Conservation (phyloP, 176 grass and related monocot genomes). For the Hsuehochloa calcarea region DNA sequence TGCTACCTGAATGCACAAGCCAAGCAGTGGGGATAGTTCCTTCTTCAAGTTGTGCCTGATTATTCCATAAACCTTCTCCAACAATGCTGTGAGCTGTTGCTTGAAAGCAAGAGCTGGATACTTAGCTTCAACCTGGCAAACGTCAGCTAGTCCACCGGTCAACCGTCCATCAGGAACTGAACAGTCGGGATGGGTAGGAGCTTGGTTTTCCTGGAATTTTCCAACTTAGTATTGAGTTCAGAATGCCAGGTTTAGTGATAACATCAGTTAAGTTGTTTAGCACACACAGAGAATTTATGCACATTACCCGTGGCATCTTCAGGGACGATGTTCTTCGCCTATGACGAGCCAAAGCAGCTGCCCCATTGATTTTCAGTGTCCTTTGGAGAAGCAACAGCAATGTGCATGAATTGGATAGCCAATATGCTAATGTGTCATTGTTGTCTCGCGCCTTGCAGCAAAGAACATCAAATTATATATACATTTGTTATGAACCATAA, state of each 20-base stretch:
- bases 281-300: not conserved
- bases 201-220: constrained; percentile 39
- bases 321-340: constrained; percentile 47
- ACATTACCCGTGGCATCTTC: constrained; percentile 38
- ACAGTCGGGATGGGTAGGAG: constrained; percentile 31
- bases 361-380: constrained; percentile 51
- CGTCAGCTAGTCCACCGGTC: constrained; percentile 35
- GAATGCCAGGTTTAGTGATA: not conserved
- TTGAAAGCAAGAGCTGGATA: constrained; percentile 74
- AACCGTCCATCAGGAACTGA: constrained; percentile 42
- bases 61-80: constrained; percentile 78
- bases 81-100: constrained; percentile 61
- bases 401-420: constrained; percentile 71
- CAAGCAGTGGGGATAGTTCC: constrained; percentile 60
- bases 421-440: constrained; percentile 57
- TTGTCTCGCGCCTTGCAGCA: constrained; percentile 42
- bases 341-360: constrained; percentile 47
- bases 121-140: constrained; percentile 67
- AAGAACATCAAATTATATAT: not conserved
- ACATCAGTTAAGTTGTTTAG: not conserved
- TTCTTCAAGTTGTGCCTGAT: constrained; percentile 72
- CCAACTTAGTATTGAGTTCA: not conserved
- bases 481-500: not conserved
- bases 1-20: constrained; percentile 63
- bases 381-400: constrained; percentile 57